Base-by-base conservation (phyloP, 441 rosid genomes). In the Eutrema salsugineum region DNA sequence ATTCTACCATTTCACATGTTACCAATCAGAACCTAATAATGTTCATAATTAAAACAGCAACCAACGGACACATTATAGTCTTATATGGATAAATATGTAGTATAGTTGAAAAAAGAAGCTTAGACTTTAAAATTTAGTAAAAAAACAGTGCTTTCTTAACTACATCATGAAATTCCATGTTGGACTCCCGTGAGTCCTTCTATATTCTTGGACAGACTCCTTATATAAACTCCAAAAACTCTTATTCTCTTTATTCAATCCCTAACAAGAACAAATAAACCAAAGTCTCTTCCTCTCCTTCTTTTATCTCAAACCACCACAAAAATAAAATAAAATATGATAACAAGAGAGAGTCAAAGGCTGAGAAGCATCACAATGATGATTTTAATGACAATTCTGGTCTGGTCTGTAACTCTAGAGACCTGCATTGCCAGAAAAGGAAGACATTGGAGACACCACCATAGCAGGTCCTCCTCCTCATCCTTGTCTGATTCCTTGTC, bases 401-500 rank as follows among this genome's bases (percentile, higher is more conserved):
- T 86, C 9, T 88, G 87, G 96, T 80, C 79, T 64, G 84, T 83
- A 30, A 84, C 80, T 77, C 65, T 88, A 38, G 91, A 83, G 46
- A 68, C 82, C 9, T 91, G 91, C 91, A 87, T 76, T 83, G 94
- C 91, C 1, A 87, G 96, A 78, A 88, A 87, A 76, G 90, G 94
- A 42, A 83, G 70, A 75, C 95, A 87, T 42, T 85, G 94, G 98
- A 83, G 94, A 83, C 86, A 77, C 7, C 70, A 78, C 78, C 73
- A 75, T 75, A 51, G 60, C 57, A 8, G 55, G 12, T 46, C 86
- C 33, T 58, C 62, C 5, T 54, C 59, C 16, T 43, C 66, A 4
- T 11, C 66, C 14, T 48, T 28, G 50, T 49, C 68, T 0, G 78
- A 81, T 70, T 80, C 91, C 74, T 64, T 85, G 55, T 63, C 43